Evolutionary conservation across 768 basidiomycete species (phyloP), one percentile per base, ranked within the genome.

Genomic region (Amanita thiersii): DNA sequence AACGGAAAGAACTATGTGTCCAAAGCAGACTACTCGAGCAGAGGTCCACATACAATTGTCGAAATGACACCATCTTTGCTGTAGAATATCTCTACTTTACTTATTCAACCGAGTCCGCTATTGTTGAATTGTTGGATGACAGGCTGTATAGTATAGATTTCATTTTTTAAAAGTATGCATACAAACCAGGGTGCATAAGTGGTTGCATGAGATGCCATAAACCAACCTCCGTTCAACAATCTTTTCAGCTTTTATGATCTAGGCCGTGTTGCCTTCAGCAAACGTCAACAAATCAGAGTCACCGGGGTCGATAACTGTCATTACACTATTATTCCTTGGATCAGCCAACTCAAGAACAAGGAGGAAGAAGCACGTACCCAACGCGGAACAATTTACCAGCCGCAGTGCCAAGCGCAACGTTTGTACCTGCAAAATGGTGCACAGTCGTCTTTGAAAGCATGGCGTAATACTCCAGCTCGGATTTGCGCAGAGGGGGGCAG

Each of bases 341-440:
- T 20, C 39, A 21, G 10, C 68, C 70, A 7, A 44, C 37, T 4
- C 14, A 17, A 18, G 4, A n/a, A 14, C 9, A 39, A 2, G 9
- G 6, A 10, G n/a, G 5, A 24, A 39, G 18, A 21, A 9, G 50
- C 15, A 56, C 61, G 35, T 43, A 90, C 88, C 90, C 93, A 47
- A 98, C 94, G 53, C 93, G 91, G 88, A 97, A 99, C 52, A 98
- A 82, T 70, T 93, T 94, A 63, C 96, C 96, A 46, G 96, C 93
- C 64, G 96, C 96, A 38, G 96, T 99, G 45, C 96, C 96, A 50
- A 99, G 85, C 46, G 94, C 88, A 54, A 98, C 91, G 62, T 99
- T 99, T 50, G 92, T 92, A 50, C 96, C 96, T 50, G 81, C 74
- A 64, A 96, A 99, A 72, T 98, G 93, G 70, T 98, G 96, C 44